Evolutionary conservation across 2,329 filamentous ascomycete species (phyloP).

Genomic region (Endoconidiophora laricicola): DNA sequence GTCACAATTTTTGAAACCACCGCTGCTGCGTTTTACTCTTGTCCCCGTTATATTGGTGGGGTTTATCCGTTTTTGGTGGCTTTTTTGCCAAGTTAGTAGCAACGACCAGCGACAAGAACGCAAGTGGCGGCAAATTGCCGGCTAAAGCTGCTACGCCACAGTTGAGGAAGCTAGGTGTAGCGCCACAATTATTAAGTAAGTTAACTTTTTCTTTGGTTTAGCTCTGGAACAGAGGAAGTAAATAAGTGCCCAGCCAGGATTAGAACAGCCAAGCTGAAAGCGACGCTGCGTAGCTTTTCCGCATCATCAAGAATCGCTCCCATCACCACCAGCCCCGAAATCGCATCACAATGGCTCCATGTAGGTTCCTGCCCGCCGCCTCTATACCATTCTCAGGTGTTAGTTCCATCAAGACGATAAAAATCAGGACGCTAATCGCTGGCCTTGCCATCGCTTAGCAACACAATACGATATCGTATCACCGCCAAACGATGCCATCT

Average conservation of each 20-base stretch:
- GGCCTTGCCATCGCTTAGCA: constrained; percentile 23
- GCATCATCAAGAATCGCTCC: background rate
- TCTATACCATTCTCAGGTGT: background rate
- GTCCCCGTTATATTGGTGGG: background rate
- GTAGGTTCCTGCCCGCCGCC: constrained; percentile 1
- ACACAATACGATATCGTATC: constrained; percentile 70
- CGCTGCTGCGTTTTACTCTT: background rate
- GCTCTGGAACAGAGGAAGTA: background rate
- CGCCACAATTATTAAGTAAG: background rate
- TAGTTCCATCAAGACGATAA: background rate
- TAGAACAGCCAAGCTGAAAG: no score
- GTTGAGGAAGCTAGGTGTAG: background rate
- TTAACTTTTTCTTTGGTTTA: background rate
- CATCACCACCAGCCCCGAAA: background rate
- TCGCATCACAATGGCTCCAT: constrained; percentile 11
- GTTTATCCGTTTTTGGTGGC: constrained; percentile 1
- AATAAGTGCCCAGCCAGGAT: no score
- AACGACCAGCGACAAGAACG: no score
- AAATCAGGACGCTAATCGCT: no score
- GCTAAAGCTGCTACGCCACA: background rate
- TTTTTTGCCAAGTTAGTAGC: background rate
- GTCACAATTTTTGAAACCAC: constrained; percentile 11
- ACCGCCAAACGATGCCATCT: constrained; percentile 75
- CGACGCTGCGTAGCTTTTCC: background rate
- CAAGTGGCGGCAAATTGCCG: background rate